A percentile compares a stretch with the other conserved stretches of the same genome.
phyloP scores from a whole-genome alignment of 306 rosid genomes.

The Cucurbita pepo region DNA sequence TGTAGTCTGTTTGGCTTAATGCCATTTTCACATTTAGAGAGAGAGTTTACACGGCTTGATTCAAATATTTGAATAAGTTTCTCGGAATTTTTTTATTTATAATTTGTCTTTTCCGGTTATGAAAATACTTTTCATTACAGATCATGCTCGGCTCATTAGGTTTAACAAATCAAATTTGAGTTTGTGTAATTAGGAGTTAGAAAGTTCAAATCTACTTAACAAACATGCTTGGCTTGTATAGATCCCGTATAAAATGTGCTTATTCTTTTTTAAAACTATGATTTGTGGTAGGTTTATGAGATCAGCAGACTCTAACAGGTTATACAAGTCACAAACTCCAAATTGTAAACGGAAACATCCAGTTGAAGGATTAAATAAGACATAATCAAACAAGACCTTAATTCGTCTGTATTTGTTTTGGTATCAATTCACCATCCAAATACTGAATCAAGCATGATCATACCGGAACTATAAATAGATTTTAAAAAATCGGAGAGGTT shows the following conservation, averaged over 20 bases:
- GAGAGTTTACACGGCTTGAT: background rate
- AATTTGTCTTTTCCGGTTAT: background rate
- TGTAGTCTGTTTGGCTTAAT: background rate
- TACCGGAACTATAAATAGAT: background rate
- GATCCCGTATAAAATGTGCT: background rate
- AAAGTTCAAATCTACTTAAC: background rate
- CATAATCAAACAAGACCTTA: background rate
- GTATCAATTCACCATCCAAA: background rate
- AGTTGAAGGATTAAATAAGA: background rate
- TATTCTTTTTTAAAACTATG: background rate
- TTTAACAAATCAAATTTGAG: background rate
- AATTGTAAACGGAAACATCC: background rate
- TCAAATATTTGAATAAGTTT: background rate
- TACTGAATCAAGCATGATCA: background rate
- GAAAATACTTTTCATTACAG: background rate
- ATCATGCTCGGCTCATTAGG: background rate
- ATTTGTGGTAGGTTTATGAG: background rate
- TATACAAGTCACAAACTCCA: background rate
- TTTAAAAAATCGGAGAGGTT: background rate
- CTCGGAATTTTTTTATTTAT: background rate
- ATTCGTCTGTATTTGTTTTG: background rate
- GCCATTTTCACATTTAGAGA: background rate
- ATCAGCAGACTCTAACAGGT: background rate
- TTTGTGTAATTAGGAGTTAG: background rate
- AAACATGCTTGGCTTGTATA: background rate